phyloP scores from a whole-genome alignment of 169 alveolate species.

The Cryptosporidium meleagridis region DNA sequence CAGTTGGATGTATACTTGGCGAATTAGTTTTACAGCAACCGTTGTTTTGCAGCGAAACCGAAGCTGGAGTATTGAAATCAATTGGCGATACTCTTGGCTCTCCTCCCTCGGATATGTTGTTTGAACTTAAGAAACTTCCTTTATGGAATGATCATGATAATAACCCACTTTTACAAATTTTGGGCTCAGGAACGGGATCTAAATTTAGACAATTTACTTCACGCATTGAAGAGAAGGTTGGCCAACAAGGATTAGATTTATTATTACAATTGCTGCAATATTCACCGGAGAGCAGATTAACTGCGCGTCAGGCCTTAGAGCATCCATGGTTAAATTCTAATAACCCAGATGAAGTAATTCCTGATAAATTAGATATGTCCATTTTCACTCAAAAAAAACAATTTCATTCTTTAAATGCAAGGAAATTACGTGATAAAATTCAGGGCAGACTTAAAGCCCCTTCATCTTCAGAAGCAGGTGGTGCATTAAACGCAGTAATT shows the following conservation, averaged over 20 bases:
- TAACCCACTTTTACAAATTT: slow-evolving; percentile 44
- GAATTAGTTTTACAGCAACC: slow-evolving; percentile 91
- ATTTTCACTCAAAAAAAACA: slow-evolving; percentile 38
- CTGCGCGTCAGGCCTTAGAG: slow-evolving; percentile 81
- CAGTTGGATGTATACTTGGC: slow-evolving; percentile 95
- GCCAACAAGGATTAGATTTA: slow-evolving; percentile 80
- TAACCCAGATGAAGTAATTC: slow-evolving; percentile 13
- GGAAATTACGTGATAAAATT: slow-evolving; percentile 61
- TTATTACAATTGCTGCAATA: slow-evolving; percentile 79
- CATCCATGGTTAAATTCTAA: slow-evolving; percentile 81
- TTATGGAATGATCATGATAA: slow-evolving; percentile 72
- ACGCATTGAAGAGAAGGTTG: slow-evolving; percentile 73
- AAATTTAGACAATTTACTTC: slow-evolving; percentile 59
- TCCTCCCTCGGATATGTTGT: slow-evolving; percentile 76
- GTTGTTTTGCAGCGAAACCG: slow-evolving; percentile 90
- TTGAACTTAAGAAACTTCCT: slow-evolving; percentile 75
- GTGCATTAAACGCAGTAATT: slow-evolving; percentile 60
- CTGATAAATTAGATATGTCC: slow-evolving; percentile 60
- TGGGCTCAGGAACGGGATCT: slow-evolving; percentile 72
- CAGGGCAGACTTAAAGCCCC: slow-evolving; percentile 63
- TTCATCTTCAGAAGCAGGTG: slow-evolving; percentile 47
- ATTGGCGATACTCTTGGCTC: slow-evolving; percentile 86
- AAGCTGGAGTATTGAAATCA: slow-evolving; percentile 85
- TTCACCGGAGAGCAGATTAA: slow-evolving; percentile 81
- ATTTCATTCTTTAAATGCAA: slow-evolving; percentile 66